Base-by-base conservation (phyloP, 2,329 filamentous ascomycete genomes). In the Emericellopsis cladophorae region DNA sequence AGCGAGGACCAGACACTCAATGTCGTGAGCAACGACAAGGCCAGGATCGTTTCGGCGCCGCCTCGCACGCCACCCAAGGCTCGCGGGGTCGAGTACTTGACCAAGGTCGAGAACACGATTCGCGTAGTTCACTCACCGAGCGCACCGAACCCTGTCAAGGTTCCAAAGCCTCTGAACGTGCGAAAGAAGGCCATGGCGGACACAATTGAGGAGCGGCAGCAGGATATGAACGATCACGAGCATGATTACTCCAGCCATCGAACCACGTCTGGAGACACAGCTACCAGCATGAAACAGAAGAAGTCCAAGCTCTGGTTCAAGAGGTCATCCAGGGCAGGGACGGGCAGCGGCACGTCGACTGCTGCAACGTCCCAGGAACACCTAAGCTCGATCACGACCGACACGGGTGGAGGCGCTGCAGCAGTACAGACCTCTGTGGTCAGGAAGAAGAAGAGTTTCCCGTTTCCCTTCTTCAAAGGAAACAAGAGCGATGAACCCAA, bases 391-490 rank as follows among this genome's bases (percentile, higher is more conserved):
- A 31, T 36, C 4, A 36, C 29, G 18, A 38, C 42, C 7, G 39
- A 44, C 18, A 16, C 24, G 6, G 42, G 41, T 4, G 33, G 40
- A 7, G 42, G 41, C 29, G 21, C 26, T n/a, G 42, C 41, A 34
- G 35, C 22, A 7, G 42, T 34, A 12, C 24, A 41, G 16, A 35
- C 15, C 29, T 24, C 18, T 14, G 36, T 10, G 4, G 43, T 53
- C 2, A 56, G 54, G 39, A 76, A 68, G 57, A 75, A 69, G 59
- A 70, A 69, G 57, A 61, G 62, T 8, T 74, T 77, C 45, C 62
- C 59, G 24, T 64, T 76, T 14, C 60, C 67, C 5, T 77, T 77
- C 46, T 78, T 71, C 72, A 75, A 72, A 52, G 62, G 55, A 23
- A 62, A 55, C 40, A 72, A 66, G 37, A 56, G 48, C 22, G 68